Evolutionary conservation across 176 grass and related monocot species (phyloP), one percentile per base, ranked within the genome.

Genomic region (Alloteropsis semialata): DNA sequence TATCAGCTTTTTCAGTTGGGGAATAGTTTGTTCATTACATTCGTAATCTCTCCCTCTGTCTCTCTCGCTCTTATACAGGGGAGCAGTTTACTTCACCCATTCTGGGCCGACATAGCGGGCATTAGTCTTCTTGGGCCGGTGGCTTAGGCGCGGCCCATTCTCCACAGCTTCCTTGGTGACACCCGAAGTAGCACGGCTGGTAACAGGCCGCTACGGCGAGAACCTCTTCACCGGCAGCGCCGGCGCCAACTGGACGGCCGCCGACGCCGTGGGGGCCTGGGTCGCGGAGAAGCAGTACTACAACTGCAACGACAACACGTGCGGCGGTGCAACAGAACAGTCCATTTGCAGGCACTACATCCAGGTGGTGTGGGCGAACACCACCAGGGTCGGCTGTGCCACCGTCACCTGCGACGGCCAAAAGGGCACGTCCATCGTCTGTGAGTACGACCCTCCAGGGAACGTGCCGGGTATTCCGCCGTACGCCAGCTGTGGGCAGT

Each of bases 191-290:
- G n/a, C n/a, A n/a, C n/a, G n/a, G n/a, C n/a, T n/a, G n/a, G n/a
- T n/a, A n/a, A n/a, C n/a, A n/a, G n/a, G n/a, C n/a, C n/a, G n/a
- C 25, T 89, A 84, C 33, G 89, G 92, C 9, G 87, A 88, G 87
- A 94, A 83, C 81, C 3, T 89, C 10, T 89, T 89, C 64, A 87
- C 77, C 89, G 89, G 89, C 15, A 79, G 58, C 43, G 70, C 30
- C 0, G 60, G 67, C 2, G n/a, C 10, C 1, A 60, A 48, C 80
- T 63, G 18, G 33, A 39, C 82, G 16, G 25, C 72, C 4, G 1
- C 81, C 16, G 64, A 85, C 57, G 84, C 76, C 0, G 87, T 92
- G 30, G 5, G 33, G 3, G 0, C 17, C 0, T 95, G 92, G 92
- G 48, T 87, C 4, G 0, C 2, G 3, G 90, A 92, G 79, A 82